Base-by-base conservation (phyloP, 129 eudicot genomes). In the Mikania micrantha region DNA sequence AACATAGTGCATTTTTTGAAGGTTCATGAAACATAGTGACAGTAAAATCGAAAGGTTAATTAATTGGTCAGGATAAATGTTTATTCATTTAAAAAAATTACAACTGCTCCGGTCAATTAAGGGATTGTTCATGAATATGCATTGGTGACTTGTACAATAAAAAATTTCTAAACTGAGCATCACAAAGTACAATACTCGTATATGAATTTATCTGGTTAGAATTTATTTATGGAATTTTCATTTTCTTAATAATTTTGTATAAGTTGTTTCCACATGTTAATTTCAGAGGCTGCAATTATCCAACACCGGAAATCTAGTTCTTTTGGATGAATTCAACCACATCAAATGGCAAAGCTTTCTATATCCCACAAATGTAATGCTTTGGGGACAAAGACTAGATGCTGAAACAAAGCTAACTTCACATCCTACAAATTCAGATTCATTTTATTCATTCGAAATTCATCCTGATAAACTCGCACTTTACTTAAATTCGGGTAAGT, bases 291-390 rank as follows among this genome's bases (percentile, higher is more conserved):
- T 93, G 24, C 71, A 68, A 35, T 76, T 89, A 42, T 79, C 86
- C 28, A 77, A 67, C 34, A 84, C 71, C 1, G 99, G 99, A 9
- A 93, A 93, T 39, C 71, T 93, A 25, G 92, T 93, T 4, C 81
- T 93, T 16, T 84, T 84, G 16, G 90, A 89, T 73, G 83, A 67
- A 22, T 31, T 67, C 54, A 74, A 83, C 76, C 36, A 47, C 45
- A 84, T 86, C 45, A 89, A 81, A 72, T 93, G 99, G 99, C 99
- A 93, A 69, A 93, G 90, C 73, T 93, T 93, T 83, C 91, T 88
- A 76, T 93, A 86, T 72, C 99, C 99, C 3, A 93, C 99, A 34
- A 76, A 89, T 70, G 70, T 84, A 34, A 82, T 93, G 91, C 85
- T 93, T 12, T 79, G 82, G 88, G 96, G 99, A 7, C 99, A 93